Conservation (phyloP, 805 yeast species). For the Metschnikowia noctiluminum region DNA sequence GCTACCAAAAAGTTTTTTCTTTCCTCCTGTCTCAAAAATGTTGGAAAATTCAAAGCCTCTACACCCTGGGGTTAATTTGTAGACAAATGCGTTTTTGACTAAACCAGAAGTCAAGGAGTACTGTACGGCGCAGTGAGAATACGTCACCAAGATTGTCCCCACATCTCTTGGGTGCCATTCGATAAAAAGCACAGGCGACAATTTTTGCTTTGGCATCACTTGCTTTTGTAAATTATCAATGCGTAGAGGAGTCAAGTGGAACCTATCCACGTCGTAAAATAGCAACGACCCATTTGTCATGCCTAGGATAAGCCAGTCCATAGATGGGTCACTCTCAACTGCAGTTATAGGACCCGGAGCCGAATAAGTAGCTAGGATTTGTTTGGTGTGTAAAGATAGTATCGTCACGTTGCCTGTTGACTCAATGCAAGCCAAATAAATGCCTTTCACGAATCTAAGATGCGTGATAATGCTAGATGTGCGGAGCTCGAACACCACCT, state of each 20-base stretch:
- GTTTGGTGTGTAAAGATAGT: constrained; percentile 63
- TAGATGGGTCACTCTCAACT: constrained; percentile 75
- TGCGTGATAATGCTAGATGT: constrained; percentile 49
- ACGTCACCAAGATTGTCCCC: constrained; percentile 72
- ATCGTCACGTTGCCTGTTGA: constrained; percentile 58
- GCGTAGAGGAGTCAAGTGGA: constrained; percentile 58
- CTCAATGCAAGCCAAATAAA: constrained; percentile 74
- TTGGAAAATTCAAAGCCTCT: constrained; percentile 50
- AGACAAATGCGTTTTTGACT: constrained; percentile 54
- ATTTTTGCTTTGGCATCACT: constrained; percentile 52
- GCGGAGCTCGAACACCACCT: constrained; percentile 56
- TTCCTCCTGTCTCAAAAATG: constrained; percentile 34
- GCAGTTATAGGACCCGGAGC: constrained; percentile 68
- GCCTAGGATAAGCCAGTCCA: constrained; percentile 86
- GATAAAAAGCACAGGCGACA: constrained; percentile 64
- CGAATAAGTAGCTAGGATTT: constrained; percentile 55
- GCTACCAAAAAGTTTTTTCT: constrained; percentile 38
- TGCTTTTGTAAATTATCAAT: constrained; percentile 68
- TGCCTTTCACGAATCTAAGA: constrained; percentile 71
- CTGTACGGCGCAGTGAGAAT: constrained; percentile 62
- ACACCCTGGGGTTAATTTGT: constrained; percentile 62
- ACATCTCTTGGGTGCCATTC: constrained; percentile 89
- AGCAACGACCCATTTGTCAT: constrained; percentile 68
- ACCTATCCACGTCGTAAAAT: constrained; percentile 80
- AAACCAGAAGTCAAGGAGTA: constrained; percentile 64